phyloP scores from a whole-genome alignment of 768 basidiomycete genomes.

The Mycena olivaceomarginata region DNA sequence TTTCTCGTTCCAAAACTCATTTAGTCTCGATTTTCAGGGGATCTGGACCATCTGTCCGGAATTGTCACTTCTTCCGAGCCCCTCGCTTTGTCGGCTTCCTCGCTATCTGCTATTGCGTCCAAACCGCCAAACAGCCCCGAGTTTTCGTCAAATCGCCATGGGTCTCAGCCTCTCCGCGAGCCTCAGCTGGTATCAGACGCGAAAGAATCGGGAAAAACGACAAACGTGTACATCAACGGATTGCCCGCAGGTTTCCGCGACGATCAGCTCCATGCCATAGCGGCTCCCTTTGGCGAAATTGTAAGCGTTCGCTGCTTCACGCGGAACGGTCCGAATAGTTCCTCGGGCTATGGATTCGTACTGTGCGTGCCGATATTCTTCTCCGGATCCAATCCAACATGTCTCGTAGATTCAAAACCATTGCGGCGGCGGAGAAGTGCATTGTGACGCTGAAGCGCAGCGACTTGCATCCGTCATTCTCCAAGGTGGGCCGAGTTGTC shows the following conservation, averaged over 20 bases:
- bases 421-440: slow-evolving; percentile 72
- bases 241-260: slow-evolving; percentile 76
- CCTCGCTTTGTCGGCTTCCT: neutral
- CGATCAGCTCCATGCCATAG: slow-evolving; percentile 72
- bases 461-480: slow-evolving; percentile 78
- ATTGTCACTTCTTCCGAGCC: neutral
- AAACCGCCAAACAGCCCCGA: slow-evolving; percentile 24
- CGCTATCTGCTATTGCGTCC: neutral
- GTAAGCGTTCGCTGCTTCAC: slow-evolving; percentile 80
- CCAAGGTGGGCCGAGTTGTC: slow-evolving; percentile 63
- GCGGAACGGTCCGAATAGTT: slow-evolving; percentile 71
- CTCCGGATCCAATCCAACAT: no score
- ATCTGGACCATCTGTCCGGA: neutral
- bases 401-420: slow-evolving; percentile 63
- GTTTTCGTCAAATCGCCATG: slow-evolving; percentile 25
- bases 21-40: neutral
- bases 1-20: neutral
- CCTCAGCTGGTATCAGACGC: neutral
- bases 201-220: slow-evolving; percentile 51
- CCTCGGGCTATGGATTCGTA: slow-evolving; percentile 66
- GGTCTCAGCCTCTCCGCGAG: neutral
- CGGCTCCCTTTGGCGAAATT: slow-evolving; percentile 72
- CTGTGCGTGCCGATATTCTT: slow-evolving; percentile 60
- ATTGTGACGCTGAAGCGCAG: slow-evolving; percentile 73
- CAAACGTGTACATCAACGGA: slow-evolving; percentile 81